Evolutionary conservation across 2,329 filamentous ascomycete species (phyloP).

Genomic region (Monosporascus cannonballus): DNA sequence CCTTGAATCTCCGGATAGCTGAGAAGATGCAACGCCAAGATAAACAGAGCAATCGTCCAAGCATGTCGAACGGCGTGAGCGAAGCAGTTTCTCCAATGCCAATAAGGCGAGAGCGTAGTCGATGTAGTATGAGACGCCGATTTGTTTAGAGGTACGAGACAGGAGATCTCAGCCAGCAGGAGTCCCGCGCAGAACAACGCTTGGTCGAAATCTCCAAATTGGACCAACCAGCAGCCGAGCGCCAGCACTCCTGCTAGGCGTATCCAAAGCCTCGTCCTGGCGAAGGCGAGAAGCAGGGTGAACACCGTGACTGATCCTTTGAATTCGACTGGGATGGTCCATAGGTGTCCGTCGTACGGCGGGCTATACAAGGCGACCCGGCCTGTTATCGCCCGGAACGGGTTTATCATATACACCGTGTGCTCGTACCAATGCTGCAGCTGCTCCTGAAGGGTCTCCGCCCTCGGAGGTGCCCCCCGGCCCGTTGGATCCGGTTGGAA

Average conservation of each 20-base stretch:
- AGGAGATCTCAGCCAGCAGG: conserved; percentile 15
- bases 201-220: conserved; percentile 11
- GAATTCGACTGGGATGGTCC: conserved; percentile 18
- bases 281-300: conserved; percentile 12
- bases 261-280: conserved; percentile 11
- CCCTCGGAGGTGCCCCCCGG: not conserved
- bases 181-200: conserved; percentile 15
- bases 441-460: conserved; percentile 17
- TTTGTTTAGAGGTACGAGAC: conserved; percentile 1
- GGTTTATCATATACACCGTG: conserved; percentile 11
- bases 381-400: conserved; percentile 28
- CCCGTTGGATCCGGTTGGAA: not conserved
- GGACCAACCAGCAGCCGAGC: conserved; percentile 4
- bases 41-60: not conserved
- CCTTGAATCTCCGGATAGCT: conserved; percentile 6
- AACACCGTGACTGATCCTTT: conserved; percentile 14
- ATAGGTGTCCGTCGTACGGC: conserved; percentile 15
- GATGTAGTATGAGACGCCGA: not conserved
- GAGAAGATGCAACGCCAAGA: conserved; percentile 3
- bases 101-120: not conserved
- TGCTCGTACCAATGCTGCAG: conserved; percentile 24
- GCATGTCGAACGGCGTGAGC: not conserved
- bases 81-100: not conserved
- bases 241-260: conserved; percentile 7
- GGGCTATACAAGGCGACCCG: conserved; percentile 25